A percentile compares a stretch with the other conserved stretches of the same genome.
Conservation (phyloP, 306 rosid genomes). For the Trichosanthes cucumerina region DNA sequence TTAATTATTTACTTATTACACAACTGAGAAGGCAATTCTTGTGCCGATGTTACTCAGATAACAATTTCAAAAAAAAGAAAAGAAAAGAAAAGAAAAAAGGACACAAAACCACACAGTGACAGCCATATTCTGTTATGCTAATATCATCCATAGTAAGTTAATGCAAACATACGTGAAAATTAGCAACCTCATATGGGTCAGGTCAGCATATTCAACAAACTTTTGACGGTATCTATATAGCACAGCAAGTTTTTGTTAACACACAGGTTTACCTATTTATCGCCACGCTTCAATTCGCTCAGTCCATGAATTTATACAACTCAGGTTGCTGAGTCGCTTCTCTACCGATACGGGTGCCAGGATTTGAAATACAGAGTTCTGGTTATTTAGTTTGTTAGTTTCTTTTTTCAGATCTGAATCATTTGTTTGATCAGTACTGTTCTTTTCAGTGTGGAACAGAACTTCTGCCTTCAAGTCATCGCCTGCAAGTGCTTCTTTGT, state of each 20-base stretch:
- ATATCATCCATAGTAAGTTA: not conserved
- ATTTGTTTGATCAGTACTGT: constrained; percentile 28
- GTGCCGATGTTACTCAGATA: not conserved
- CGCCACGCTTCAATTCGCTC: constrained; percentile 63
- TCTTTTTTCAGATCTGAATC: constrained; percentile 32
- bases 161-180: not conserved
- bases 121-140: not conserved
- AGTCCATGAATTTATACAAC: constrained; percentile 31
- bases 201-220: constrained; percentile 1
- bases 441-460: constrained; percentile 29
- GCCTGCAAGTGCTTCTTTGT: constrained; percentile 5
- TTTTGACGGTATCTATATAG: not conserved
- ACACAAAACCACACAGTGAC: not conserved
- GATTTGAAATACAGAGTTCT: constrained; percentile 23
- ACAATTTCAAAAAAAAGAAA: too few relatives aligned
- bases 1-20: not conserved
- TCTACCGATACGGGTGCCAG: constrained; percentile 21
- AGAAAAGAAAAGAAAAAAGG: too few relatives aligned
- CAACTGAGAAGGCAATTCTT: not conserved
- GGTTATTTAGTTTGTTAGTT: constrained; percentile 22
- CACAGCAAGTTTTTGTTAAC: not conserved
- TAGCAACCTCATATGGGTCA: not conserved
- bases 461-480: not conserved
- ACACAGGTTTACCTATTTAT: constrained; percentile 16
- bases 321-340: constrained; percentile 41